phyloP scores from a whole-genome alignment of 345 rosid genomes.

The Rhizophora apiculata region DNA sequence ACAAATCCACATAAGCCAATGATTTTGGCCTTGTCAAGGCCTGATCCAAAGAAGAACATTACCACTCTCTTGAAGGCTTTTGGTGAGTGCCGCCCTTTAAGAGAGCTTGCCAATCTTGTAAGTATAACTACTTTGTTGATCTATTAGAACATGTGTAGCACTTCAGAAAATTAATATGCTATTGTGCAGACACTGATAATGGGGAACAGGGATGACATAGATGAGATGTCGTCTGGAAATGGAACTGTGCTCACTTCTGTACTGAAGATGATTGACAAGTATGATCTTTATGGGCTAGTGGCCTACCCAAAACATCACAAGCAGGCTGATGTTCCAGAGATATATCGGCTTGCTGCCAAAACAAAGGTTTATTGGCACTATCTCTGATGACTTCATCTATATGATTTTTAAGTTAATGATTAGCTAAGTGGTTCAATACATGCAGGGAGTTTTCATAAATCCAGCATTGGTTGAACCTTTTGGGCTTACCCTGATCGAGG shows the following conservation, averaged over 20 bases:
- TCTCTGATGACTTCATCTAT: slow-evolving; percentile 1
- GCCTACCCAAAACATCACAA: slow-evolving; percentile 98
- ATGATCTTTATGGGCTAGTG: slow-evolving; percentile 87
- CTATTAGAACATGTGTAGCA: background rate
- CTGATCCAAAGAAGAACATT: slow-evolving; percentile 94
- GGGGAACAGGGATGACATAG: slow-evolving; percentile 95
- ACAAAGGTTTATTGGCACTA: slow-evolving; percentile 53
- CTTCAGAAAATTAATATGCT: slow-evolving; percentile 6
- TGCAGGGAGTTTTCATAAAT: slow-evolving; percentile 92
- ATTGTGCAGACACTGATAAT: slow-evolving; percentile 68
- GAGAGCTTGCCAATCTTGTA: slow-evolving; percentile 97
- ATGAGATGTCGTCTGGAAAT: slow-evolving; percentile 71
- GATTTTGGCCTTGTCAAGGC: slow-evolving; percentile 93
- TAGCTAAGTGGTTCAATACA: slow-evolving; percentile 2
- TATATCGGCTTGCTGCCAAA: slow-evolving; percentile 84
- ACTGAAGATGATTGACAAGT: slow-evolving; percentile 79
- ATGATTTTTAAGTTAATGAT: slow-evolving; percentile 9
- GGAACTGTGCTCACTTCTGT: slow-evolving; percentile 83
- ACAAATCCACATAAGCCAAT: slow-evolving; percentile 95
- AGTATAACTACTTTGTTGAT: slow-evolving; percentile 15
- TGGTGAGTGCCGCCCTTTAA: slow-evolving; percentile 83
- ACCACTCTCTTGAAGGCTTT: slow-evolving; percentile 92
- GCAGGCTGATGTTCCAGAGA: slow-evolving; percentile 93
- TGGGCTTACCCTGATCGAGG: slow-evolving; percentile 97
- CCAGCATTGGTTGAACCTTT: slow-evolving; percentile 97